Base-by-base conservation (phyloP, 1,284 basidiomycete genomes). In the Moniliella sp. region DNA sequence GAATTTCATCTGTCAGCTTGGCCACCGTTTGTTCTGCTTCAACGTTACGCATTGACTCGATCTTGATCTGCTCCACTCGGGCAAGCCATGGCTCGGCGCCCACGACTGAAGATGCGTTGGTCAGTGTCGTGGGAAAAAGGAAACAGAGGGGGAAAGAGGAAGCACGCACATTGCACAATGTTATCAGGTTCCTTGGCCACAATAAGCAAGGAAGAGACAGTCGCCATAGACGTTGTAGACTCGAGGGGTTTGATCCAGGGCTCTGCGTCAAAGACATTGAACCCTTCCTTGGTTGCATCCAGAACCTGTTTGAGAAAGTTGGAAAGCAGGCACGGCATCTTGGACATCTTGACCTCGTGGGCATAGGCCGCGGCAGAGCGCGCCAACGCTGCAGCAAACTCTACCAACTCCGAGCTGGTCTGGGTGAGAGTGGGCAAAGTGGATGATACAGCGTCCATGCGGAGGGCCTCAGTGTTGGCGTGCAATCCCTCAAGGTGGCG, bases 1-100 rank as follows among this genome's bases (percentile, higher is more conserved):
- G 76, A 39, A 86, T 72, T 60, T 94, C 82, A 40, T 91, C 84
- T 39, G 75, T 76, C 15, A 91, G 69, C 45, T 80, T 75, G 3
- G 72, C 65, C 5, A 84, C 73, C 60, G 80, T 80, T 29, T 76
- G 71, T 58, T 94, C 86, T 0, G 84, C 81, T 54, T 93, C 86
- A 11, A 80, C 69, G 49, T 93, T 93, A 62, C 81, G 69, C 0
- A 80, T 74, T 1, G 77, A 71, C 14, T 69, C 73, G 0, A 76
- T 71, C 57, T 82, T 81, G 64, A 99, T 74, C 46, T 81, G 73
- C n/a, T 71, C 70, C 3, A 88, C 71, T n/a, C 91, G 72, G 0
- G 71, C 65, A 0, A 82, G 65, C 88, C 88, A 97, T 0, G 91
- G 91, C 2, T 32, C 34, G 1, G 37, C 25, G 15, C 48, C 54